Evolutionary conservation across 164 flowering plant genomes (phyloP).

Genomic region (Vitis rupestris): DNA sequence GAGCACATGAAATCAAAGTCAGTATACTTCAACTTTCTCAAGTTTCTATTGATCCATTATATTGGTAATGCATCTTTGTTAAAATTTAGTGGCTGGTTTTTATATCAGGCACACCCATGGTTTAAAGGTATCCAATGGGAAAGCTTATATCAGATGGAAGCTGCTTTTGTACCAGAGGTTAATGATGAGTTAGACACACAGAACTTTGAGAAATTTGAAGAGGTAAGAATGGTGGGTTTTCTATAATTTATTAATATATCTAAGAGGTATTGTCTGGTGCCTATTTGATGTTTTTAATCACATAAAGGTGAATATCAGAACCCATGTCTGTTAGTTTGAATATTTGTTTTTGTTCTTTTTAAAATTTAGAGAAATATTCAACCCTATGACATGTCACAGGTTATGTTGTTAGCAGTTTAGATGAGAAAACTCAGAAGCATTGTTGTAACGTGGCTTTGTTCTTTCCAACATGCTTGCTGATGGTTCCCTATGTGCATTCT

Average conservation of each 20-base stretch:
- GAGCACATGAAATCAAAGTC: slow-evolving; percentile 59
- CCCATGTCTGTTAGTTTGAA: not conserved
- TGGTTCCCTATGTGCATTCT: too few relatives aligned
- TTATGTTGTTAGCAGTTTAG: too few relatives aligned
- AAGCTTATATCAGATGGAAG: slow-evolving; percentile 39
- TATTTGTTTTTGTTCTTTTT: too few relatives aligned
- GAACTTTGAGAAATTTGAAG: slow-evolving; percentile 43
- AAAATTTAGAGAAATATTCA: too few relatives aligned
- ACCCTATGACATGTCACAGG: too few relatives aligned
- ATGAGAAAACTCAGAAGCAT: too few relatives aligned
- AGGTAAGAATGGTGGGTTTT: slow-evolving; percentile 22
- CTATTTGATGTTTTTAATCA: not conserved
- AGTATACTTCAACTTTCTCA: not conserved
- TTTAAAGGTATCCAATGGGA: slow-evolving; percentile 39
- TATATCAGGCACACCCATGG: slow-evolving; percentile 39
- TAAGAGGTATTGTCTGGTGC: not conserved
- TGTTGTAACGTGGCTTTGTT: too few relatives aligned
- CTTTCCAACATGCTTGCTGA: too few relatives aligned
- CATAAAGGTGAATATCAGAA: not conserved
- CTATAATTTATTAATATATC: not conserved
- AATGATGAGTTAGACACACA: slow-evolving; percentile 46
- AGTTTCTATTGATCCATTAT: not conserved
- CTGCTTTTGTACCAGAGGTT: slow-evolving; percentile 48
- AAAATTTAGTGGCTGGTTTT: slow-evolving; percentile 6
- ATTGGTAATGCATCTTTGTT: not conserved